Evolutionary conservation across 192 early-diverging fungal genomes (phyloP).

Genomic region (Coemansia sp.): DNA sequence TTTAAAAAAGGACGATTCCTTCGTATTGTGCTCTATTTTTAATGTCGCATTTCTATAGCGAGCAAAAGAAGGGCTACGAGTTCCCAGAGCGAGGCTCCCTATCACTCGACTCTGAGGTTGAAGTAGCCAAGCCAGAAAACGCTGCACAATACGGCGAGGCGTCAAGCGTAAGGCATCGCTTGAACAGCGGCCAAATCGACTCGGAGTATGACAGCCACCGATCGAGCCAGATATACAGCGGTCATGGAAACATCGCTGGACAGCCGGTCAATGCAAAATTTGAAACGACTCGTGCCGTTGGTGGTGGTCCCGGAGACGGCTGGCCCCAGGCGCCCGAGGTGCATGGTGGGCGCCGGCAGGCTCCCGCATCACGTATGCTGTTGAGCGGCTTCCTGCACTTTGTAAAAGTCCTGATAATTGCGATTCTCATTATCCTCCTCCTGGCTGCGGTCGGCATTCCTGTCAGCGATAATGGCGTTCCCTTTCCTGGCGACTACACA

Average conservation of each 20-base stretch:
- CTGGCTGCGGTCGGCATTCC: constrained; percentile 43
- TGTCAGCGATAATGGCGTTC: constrained; percentile 41
- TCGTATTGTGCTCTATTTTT: too few relatives aligned
- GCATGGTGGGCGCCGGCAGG: constrained; percentile 5
- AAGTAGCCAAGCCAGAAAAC: neutral
- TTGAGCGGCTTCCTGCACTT: constrained; percentile 19
- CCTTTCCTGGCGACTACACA: constrained; percentile 27
- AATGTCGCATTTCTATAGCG: constrained; percentile 1
- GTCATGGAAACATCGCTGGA: neutral
- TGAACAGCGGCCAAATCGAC: constrained; percentile 11
- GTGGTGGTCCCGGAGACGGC: constrained; percentile 6
- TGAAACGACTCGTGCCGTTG: neutral
- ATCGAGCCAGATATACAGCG: neutral
- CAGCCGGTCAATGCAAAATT: neutral
- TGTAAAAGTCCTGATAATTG: constrained; percentile 23
- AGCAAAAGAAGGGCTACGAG: constrained; percentile 2
- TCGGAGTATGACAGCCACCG: constrained; percentile 11
- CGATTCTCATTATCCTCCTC: constrained; percentile 38
- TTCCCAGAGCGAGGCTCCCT: neutral
- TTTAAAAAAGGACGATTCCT: neutral
- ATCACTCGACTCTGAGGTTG: neutral
- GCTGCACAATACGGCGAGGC: neutral
- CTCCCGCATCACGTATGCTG: neutral
- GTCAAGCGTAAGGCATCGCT: constrained; percentile 4
- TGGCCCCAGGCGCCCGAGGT: constrained; percentile 20